Base-by-base conservation (phyloP, 2,329 filamentous ascomycete species). In the Escovopsis weberi region DNA sequence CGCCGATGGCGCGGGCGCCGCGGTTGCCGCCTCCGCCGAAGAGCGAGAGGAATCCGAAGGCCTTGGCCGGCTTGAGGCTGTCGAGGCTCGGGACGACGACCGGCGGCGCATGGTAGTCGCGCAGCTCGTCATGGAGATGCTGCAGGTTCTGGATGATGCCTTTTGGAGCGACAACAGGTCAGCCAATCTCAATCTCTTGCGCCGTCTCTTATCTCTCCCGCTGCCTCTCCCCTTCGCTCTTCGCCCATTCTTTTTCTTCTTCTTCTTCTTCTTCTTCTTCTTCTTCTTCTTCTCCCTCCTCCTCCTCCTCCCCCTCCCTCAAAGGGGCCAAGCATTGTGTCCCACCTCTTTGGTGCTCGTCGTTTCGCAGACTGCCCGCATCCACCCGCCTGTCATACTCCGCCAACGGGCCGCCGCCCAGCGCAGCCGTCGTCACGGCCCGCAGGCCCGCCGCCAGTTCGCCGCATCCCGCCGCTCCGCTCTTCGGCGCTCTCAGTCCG, bases 141-240 rank as follows among this genome's bases (percentile, higher is more conserved):
- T 98, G 86, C 6, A 98, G 71, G 54, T 77, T 84, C 57, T 91
- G 77, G 52, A 98, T 88, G 51, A 98, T 89, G 36, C 80, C 85
- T 88, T 28, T 32, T 12, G 6, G 12, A 2, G 8, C 15, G 11
- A 23, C 28, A 12, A 23, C 23, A 23, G 10, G 33, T 23, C 11
- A 41, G 40, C 37, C 11, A 28, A 28, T 28, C 26, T 32, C 12
- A 19, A 28, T 30, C 28, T 23, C 6, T 2, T 2, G 6, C 33
- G 35, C 15, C 11, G 38, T 26, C 23, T 26, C 15, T 33, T n/a
- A n/a, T n/a, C n/a, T n/a, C n/a, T n/a, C n/a, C n/a, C n/a, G n/a
- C n/a, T n/a, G n/a, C n/a, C 26, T 9, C 26, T 28, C 26, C 26
- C 33, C 23, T 41, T 23, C 15, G 23, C 38, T 28, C 43, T 12